Evolutionary conservation across 2,329 filamentous ascomycete genomes (phyloP), one percentile per base, ranked within the genome.

Genomic region (Aaosphaeria arxii): DNA sequence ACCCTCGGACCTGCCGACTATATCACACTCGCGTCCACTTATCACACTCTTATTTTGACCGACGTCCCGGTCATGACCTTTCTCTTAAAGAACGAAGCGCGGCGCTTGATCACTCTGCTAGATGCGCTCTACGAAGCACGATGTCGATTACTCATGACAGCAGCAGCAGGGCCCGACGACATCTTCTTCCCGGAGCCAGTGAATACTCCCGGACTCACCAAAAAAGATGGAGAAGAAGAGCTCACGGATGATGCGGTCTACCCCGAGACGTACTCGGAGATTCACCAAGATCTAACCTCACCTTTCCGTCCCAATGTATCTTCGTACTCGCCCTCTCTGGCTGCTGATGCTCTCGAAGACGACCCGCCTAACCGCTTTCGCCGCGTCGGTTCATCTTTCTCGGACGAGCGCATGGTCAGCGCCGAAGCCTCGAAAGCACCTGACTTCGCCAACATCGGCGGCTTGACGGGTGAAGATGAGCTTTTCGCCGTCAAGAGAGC

Each of bases 281-380:
- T 89, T 30, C 91, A 89, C 62, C 88, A 92, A 64, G 88, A 92
- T 62, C 81, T 84, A 33, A 84, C 82, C 39, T 83, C 85, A 0
- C 88, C 88, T 1, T 94, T 94, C 71, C 78, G 89, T 2, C 88
- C 89, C 30, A 94, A 94, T 65, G 77, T 91, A 28, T 85, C 87
- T 0, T 81, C 79, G 1, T 89, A 90, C 58, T 70, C 64, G 30
- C 66, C 69, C 45, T 64, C 69, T 1, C 69, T 77, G 11, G 61
- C 70, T 5, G 62, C 64, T 9, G 74, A 78, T 51, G 69, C 73
- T 0, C 66, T 78, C n/a, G 76, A 78, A 65, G 76, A 78, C 55
- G 74, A 76, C 43, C 73, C 75, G 4, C 75, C 75, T 4, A 77
- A 76, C 47, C 70, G 71, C 11, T 56, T 65, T 11, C 64, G 64